Evolutionary conservation across 163 green algal genomes (phyloP).

Genomic region (Trebouxiophyceae sp.): DNA sequence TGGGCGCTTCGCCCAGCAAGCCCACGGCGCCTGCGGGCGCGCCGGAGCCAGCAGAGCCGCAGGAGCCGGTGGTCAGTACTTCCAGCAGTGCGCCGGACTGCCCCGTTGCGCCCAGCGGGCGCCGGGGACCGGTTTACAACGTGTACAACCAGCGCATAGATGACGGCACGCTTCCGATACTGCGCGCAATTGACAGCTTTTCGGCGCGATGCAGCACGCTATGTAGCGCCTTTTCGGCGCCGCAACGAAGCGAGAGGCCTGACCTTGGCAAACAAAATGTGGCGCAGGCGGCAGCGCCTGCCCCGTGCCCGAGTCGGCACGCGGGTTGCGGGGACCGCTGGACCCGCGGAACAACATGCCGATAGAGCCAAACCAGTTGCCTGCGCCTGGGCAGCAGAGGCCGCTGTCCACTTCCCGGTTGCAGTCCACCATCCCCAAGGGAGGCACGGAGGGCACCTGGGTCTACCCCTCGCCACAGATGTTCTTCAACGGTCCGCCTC

Average conservation of each 20-base stretch:
- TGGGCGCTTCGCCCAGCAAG: too few species aligned
- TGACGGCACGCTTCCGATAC: not conserved
- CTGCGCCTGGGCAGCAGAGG: conserved; percentile 71
- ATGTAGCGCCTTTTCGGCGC: too few species aligned
- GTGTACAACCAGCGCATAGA: conserved; percentile 86
- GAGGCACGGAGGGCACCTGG: conserved; percentile 79
- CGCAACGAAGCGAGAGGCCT: too few species aligned
- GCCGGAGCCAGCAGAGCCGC: too few species aligned
- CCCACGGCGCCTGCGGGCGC: too few species aligned
- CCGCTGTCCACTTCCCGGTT: conserved; percentile 68
- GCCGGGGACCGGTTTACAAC: conserved; percentile 71
- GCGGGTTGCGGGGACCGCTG: conserved; percentile 21
- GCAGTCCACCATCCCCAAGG: conserved; percentile 85
- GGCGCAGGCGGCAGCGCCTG: too few species aligned
- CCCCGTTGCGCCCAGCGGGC: too few species aligned
- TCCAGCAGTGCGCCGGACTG: too few species aligned
- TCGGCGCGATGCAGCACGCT: too few species aligned
- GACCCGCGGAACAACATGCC: conserved; percentile 90
- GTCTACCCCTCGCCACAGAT: conserved; percentile 93
- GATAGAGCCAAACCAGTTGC: conserved; percentile 77
- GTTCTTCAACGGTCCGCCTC: conserved; percentile 89
- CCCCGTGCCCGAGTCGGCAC: not conserved
- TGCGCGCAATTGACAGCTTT: too few species aligned
- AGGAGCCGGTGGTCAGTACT: too few species aligned
- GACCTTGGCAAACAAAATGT: too few species aligned